Base-by-base conservation (phyloP, 2,329 filamentous ascomycete genomes). In the Cladosporium sp. region DNA sequence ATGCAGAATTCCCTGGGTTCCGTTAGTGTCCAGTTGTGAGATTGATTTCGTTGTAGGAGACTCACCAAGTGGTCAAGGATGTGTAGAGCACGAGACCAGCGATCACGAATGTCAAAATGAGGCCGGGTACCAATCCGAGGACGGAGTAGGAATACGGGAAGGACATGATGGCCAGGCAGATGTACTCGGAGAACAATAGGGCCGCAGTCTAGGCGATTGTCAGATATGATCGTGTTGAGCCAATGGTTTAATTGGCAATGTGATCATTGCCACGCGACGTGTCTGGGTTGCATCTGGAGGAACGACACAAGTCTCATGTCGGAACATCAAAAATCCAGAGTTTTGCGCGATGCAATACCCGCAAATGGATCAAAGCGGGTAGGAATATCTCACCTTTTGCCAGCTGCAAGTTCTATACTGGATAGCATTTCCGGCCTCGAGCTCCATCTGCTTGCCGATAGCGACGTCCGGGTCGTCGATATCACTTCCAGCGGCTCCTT, bases 361-460 rank as follows among this genome's bases (percentile, higher is more conserved):
- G 42, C 25, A 36, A 22, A 9, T 36, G 11, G 12, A 36, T 36
- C 34, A 47, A 57, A 42, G 50, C 34, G 25, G 42, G 57, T 59
- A 42, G 19, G 17, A 20, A 45, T 15, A 45, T 38, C 52, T 37
- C 59, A 87, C 85, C 82, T 96, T 96, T 70, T 90, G 88, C 92
- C 92, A 97, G 65, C 88, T 92, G 76, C 92, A 97, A 39, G 92
- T 96, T 61, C 92, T 83, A 73, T 97, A 97, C 76, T 96, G 87
- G 74, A 97, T 96, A 11, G 86, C 85, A 73, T 89, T 87, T 54
- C 85, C 86, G 28, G 85, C 82, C 73, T 96, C 92, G 62, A 89
- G 72, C 55, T 87, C 89, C 63, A 93, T 84, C 76, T 96, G 92
- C 75, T 84, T 82, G 51, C 80, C 81, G 43, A 85, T 74, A 37